These are phyloP conservation scores for Rhizoclosmatium globosum DNA, from an alignment of 192 early-diverging fungal species.

Conservation along the genomic window DNA sequence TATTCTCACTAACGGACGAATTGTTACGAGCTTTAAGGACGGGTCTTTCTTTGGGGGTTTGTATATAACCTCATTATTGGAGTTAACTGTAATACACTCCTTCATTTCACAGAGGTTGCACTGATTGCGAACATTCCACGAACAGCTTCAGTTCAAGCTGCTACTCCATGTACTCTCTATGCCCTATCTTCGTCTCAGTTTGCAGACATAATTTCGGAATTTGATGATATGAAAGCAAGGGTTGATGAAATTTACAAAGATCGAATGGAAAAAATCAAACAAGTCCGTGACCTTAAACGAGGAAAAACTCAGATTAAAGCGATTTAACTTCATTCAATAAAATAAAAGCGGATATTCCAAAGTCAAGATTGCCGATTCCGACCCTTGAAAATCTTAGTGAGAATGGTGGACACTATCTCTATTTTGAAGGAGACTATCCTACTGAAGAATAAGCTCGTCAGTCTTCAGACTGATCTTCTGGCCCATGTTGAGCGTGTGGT, in stretches of 20 bases:
- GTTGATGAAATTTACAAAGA: slow-evolving; percentile 32
- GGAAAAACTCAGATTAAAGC: background rate
- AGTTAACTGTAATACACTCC: background rate
- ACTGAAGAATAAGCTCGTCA: too few species aligned
- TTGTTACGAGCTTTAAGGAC: slow-evolving; percentile 39
- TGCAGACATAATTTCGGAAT: slow-evolving; percentile 18
- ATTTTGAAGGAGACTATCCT: too few species aligned
- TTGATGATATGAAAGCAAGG: slow-evolving; percentile 31
- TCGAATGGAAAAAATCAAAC: slow-evolving; percentile 19
- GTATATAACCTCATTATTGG: background rate
- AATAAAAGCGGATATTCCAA: too few species aligned
- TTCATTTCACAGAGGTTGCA: slow-evolving; percentile 25
- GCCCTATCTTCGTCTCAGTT: slow-evolving; percentile 15
- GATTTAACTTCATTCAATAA: too few species aligned
- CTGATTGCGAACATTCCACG: slow-evolving; percentile 10
- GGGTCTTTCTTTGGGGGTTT: slow-evolving; percentile 53
- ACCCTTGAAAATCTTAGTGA: too few species aligned
- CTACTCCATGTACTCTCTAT: background rate
- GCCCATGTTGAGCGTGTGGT: too few species aligned
- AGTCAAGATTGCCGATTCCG: too few species aligned
- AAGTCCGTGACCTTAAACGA: slow-evolving; percentile 30
- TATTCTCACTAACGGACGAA: slow-evolving; percentile 43
- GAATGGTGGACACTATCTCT: too few species aligned
- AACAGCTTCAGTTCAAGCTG: too few species aligned
- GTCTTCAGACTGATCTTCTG: too few species aligned